Evolutionary conservation across 345 rosid genomes (phyloP), one percentile per base, ranked within the genome.

Genomic region (Trapa incisa): DNA sequence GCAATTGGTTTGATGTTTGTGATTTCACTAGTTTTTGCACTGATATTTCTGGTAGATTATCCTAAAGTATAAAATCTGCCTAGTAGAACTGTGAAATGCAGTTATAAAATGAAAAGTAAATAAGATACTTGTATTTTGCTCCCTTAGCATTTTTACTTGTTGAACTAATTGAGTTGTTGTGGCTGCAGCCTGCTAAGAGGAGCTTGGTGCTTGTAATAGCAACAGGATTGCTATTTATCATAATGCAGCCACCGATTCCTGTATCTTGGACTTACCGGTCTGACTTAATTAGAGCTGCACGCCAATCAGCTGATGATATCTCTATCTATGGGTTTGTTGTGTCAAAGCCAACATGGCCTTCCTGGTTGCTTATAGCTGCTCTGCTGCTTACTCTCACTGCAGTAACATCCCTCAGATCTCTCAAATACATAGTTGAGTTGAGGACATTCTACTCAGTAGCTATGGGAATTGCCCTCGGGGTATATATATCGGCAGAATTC

Each of bases 201-300:
- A 81, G 91, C 75, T 78, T 94, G 42, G 89, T 89, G 73, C 79
- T 94, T 71, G 85, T 91, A 68, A 88, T 88, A 81, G 96, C 99
- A 42, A 82, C 92, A 33, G 97, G 99, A 67, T 74, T 86, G 70
- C 80, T 91, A 71, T 85, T 94, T 76, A 89, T 94, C 73, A 67
- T 94, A 69, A 84, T 94, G 95, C 96, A 94, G 79, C 97, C 99
- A 57, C 97, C 99, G 13, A 82, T 91, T 71, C 96, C 96, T 12
- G 53, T 91, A 64, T 75, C 96, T 13, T 87, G 89, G 92, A 85
- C 95, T 75, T 91, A 89, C 79, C 82, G 78, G 3, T 91, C 96
- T 33, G 92, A 87, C 5, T 65, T 91, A 70, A 91, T 91, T 71
- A 89, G 80, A 75, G 88, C 95, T 37, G 96, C 99, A 71, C 95